Percentiles rank a stretch among this genome's conserved stretches.
Evolutionary conservation across 208 protist species (phyloP).

Genomic region (Kentomonas sorsogonicus): DNA sequence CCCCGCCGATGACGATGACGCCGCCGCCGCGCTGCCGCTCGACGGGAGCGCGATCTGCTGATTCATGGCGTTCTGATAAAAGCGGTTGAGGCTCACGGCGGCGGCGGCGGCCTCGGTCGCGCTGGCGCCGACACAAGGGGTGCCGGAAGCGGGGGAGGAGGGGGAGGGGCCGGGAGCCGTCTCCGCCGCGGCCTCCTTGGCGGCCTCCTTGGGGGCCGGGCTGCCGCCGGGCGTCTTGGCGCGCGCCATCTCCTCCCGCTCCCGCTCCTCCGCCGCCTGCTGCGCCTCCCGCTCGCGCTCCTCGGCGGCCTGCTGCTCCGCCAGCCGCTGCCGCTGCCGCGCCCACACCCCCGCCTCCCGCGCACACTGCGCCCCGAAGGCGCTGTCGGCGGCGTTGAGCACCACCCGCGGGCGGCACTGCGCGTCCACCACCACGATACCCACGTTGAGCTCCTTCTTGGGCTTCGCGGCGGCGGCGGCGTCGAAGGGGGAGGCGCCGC

Average conservation of each 20-base stretch:
- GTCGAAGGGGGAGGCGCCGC: not conserved
- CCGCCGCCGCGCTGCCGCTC: not conserved
- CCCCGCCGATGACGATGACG: not conserved
- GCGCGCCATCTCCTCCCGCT: slow-evolving; percentile 14
- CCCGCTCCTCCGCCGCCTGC: not conserved
- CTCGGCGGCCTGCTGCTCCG: not conserved
- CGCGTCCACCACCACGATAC: slow-evolving; percentile 56
- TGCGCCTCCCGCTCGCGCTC: not conserved
- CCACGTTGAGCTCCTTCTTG: slow-evolving; percentile 24
- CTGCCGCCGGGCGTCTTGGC: slow-evolving; percentile 9
- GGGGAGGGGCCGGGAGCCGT: not conserved
- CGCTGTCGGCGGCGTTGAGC: slow-evolving; percentile 24
- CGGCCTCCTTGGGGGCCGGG: slow-evolving; percentile 2
- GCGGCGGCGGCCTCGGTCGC: not conserved
- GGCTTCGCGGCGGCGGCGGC: not conserved
- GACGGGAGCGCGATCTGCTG: slow-evolving; percentile 11
- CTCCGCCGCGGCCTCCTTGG: slow-evolving; percentile 3
- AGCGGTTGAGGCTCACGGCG: not conserved
- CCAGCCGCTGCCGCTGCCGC: slow-evolving; percentile 12
- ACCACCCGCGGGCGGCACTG: slow-evolving; percentile 44
- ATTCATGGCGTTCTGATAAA: slow-evolving; percentile 12
- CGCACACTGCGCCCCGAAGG: slow-evolving; percentile 27
- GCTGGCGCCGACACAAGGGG: slow-evolving; percentile 24
- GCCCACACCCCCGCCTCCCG: slow-evolving; percentile 19
- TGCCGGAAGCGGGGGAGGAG: not conserved